Evolutionary conservation across 192 early-diverging fungal species (phyloP).

Genomic region (Coemansia sp.): DNA sequence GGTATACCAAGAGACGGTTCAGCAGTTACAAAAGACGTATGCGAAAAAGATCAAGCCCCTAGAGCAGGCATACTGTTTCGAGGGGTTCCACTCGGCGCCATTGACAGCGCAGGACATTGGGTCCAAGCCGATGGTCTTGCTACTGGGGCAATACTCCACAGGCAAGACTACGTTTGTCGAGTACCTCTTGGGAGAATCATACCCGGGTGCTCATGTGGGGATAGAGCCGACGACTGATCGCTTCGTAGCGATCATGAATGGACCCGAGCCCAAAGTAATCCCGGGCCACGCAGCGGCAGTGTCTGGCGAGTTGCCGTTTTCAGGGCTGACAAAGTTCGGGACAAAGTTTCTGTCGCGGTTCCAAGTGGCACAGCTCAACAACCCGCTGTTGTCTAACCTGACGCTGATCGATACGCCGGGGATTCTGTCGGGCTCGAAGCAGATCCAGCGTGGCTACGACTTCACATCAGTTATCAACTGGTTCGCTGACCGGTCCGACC

Average conservation of each 20-base stretch:
- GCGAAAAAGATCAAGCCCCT: conserved; percentile 72
- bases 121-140: conserved; percentile 84
- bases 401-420: conserved; percentile 92
- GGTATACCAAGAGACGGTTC: conserved; percentile 63
- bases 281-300: conserved; percentile 89
- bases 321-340: conserved; percentile 79
- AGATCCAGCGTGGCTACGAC: conserved; percentile 82
- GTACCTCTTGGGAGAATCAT: conserved; percentile 74
- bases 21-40: conserved; percentile 70
- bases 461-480: conserved; percentile 81
- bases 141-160: conserved; percentile 88
- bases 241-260: conserved; percentile 84
- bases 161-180: conserved; percentile 87
- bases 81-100: conserved; percentile 80
- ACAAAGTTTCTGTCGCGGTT: conserved; percentile 80
- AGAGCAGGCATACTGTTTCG: conserved; percentile 76
- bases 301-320: conserved; percentile 78
- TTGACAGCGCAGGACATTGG: conserved; percentile 80
- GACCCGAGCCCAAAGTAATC: conserved; percentile 72
- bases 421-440: conserved; percentile 85
- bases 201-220: conserved; percentile 83
- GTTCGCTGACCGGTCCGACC: conserved; percentile 84
- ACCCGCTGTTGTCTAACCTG: conserved; percentile 77
- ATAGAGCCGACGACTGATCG: conserved; percentile 90
- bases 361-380: conserved; percentile 80